These are phyloP conservation scores for Fusarium sp. DNA, from an alignment of 2,329 filamentous ascomycete species.

Conservation along the genomic window DNA sequence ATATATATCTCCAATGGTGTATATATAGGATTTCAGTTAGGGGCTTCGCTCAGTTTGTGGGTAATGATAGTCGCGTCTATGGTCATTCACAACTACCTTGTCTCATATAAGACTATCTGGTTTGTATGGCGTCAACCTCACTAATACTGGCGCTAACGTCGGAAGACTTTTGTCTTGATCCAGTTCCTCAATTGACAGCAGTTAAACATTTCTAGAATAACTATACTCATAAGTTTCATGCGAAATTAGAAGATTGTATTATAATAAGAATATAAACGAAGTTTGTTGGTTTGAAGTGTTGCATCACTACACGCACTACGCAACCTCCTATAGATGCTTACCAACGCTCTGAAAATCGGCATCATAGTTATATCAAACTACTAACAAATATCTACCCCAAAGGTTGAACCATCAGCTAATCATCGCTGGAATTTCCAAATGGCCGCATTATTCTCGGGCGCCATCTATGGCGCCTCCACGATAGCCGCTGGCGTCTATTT, in stretches of 20 bases:
- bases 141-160: not conserved
- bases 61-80: not conserved
- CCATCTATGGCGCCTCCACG: slow-evolving; percentile 68
- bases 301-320: not conserved
- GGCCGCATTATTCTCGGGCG: slow-evolving; percentile 57
- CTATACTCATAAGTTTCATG: fast-evolving
- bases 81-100: not conserved
- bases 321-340: not conserved
- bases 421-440: slow-evolving; percentile 27
- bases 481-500: slow-evolving; percentile 67
- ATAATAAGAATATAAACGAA: not conserved
- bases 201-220: too few species aligned
- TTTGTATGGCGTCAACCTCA: not conserved
- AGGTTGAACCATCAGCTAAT: not conserved
- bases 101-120: too few species aligned
- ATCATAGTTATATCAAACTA: not conserved
- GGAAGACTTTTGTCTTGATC: not conserved
- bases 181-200: not conserved
- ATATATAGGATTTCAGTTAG: not conserved
- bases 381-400: not conserved
- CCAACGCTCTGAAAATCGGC: slow-evolving; percentile 21
- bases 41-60: too few species aligned
- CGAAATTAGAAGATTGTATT: fast-evolving
- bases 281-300: not conserved
- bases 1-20: not conserved